A percentile compares a stretch with the other conserved stretches of the same genome.
Evolutionary conservation across 352 stramenopile species (phyloP).

Genomic region (Pythium sukuiense): DNA sequence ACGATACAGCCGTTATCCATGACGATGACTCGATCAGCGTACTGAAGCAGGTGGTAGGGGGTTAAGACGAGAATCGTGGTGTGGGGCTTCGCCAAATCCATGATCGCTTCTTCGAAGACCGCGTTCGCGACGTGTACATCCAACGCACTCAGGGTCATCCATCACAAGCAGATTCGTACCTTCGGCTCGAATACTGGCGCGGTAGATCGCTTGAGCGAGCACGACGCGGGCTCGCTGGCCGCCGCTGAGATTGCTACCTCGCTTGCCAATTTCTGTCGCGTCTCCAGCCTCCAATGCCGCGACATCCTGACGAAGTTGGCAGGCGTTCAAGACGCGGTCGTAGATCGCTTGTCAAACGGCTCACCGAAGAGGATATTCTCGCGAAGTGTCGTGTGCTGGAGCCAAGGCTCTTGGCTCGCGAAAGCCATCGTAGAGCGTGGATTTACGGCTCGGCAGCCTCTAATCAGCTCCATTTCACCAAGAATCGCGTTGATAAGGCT

Average conservation of each 20-base stretch:
- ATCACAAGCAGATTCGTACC: constrained; percentile 49
- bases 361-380: constrained; percentile 91
- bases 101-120: constrained; percentile 39
- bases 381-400: constrained; percentile 85
- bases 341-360: constrained; percentile 40
- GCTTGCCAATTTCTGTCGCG: constrained; percentile 63
- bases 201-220: constrained; percentile 61
- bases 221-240: constrained; percentile 75
- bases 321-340: constrained; percentile 32
- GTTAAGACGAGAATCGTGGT: constrained; percentile 38
- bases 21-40: constrained; percentile 39
- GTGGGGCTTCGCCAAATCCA: constrained; percentile 31
- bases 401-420: constrained; percentile 90
- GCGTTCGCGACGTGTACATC: constrained; percentile 49
- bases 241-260: constrained; percentile 83
- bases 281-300: constrained; percentile 48
- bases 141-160: constrained; percentile 67
- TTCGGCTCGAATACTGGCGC: constrained; percentile 25
- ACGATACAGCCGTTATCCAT: constrained; percentile 35
- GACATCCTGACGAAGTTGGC: constrained; percentile 43
- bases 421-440: constrained; percentile 53
- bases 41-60: constrained; percentile 41
- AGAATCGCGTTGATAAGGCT: constrained; percentile 52
- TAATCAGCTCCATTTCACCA: constrained; percentile 39
- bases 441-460: constrained; percentile 23